These are phyloP conservation scores for Vittaforma corneae DNA, from an alignment of 371 early-diverging fungal genomes.

Conservation along the genomic window DNA sequence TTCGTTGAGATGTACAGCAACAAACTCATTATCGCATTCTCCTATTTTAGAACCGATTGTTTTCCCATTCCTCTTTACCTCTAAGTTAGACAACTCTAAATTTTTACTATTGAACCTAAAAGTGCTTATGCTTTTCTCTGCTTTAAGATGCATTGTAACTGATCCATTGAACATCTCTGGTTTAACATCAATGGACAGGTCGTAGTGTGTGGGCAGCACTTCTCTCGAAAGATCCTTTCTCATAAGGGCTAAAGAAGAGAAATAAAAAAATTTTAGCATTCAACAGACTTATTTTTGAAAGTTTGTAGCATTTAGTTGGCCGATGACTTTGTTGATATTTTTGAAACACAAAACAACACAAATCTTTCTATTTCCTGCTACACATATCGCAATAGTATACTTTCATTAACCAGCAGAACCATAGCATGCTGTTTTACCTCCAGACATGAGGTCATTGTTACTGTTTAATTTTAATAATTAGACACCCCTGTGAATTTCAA, in stretches of 20 bases:
- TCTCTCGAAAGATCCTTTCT: not conserved
- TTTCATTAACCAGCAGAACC: too few species aligned
- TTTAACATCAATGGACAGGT: not conserved
- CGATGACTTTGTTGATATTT: too few species aligned
- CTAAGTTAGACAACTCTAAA: not conserved
- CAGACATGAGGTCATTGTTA: too few species aligned
- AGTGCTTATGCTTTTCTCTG: constrained; percentile 2
- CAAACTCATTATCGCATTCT: constrained; percentile 6
- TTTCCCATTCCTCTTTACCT: not conserved
- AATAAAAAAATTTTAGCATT: too few species aligned
- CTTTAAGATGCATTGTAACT: not conserved
- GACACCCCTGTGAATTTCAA: too few species aligned
- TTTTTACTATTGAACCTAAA: constrained; percentile 7
- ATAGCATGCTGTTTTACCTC: too few species aligned
- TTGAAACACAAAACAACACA: too few species aligned
- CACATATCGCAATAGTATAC: too few species aligned
- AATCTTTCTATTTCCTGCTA: too few species aligned
- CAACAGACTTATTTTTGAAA: too few species aligned
- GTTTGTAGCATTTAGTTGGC: too few species aligned
- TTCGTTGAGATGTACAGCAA: not conserved
- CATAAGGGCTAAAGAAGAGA: constrained; percentile 5
- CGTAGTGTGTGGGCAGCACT: constrained; percentile 20
- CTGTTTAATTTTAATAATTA: too few species aligned
- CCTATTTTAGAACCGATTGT: not conserved
- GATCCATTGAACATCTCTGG: constrained; percentile 1